Base-by-base conservation (phyloP, 2,329 filamentous ascomycete species). In the Ilyonectria sp. region DNA sequence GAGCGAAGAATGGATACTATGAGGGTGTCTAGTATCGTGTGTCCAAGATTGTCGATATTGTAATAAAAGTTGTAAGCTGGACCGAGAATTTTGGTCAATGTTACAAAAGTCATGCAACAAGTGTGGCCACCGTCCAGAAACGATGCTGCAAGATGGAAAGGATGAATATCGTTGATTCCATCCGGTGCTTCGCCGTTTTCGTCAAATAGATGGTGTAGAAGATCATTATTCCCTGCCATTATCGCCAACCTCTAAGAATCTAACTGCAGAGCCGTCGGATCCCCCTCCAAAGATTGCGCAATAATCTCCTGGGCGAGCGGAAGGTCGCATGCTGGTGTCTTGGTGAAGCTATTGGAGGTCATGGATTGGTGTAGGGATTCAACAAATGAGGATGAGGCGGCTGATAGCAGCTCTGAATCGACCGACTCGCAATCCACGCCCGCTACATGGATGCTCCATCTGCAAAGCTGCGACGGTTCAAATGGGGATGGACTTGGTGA, bases 81-180 rank as follows among this genome's bases (percentile, higher is more conserved):
- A 1, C 1, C 2, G 3, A 60, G 9, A 0, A 17, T 6, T 3
- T 0, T 0, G 1, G 6, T 8, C 1, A 69, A 3, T 2, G 13
- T 13, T 0, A 8, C 2, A 1, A 69, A 58, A 1, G 60, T 0
- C 0, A 6, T 1, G n/a, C 67, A 71, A 37, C 64, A 69, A 0
- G 37, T 10, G 0, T 40, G 9, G 0, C 63, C 61, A 1, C 67
- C 67, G 19, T 68, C 43, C 0, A 69, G 7, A 6, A 62, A 71
- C 21, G 69, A n/a, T 0, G 64, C 67, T 0, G 67, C 69, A 43
- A 71, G 64, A 11, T 69, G 69, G 0, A 56, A 40, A 2, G 69
- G 64, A 9, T 63, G 3, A 3, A 65, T 57, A 1, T 23, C 17
- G 0, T 46, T 17, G 7, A 65, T 26, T 6, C 11, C 26, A 6